Conservation (phyloP, 768 basidiomycete species). For the Stropharia rugosoannulata region DNA sequence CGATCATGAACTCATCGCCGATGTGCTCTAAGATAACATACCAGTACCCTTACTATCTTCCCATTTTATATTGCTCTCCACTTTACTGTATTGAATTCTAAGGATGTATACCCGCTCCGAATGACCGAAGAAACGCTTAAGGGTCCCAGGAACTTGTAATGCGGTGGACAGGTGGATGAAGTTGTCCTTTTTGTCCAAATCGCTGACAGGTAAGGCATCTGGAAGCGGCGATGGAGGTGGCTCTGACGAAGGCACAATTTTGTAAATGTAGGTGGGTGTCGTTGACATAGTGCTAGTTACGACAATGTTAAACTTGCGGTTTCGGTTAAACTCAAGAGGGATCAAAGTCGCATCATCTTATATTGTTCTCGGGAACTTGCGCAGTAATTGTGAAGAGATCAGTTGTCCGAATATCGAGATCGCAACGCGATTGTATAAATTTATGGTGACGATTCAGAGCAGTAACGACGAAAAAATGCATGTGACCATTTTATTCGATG, state of each 20-base stretch:
- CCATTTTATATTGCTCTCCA: slow-evolving; percentile 46
- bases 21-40: slow-evolving; percentile 1
- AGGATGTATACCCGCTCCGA: slow-evolving; percentile 41
- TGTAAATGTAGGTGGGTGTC: slow-evolving; percentile 58
- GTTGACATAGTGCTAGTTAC: background rate
- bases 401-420: too few species aligned
- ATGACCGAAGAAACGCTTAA: slow-evolving; percentile 43
- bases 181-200: slow-evolving; percentile 42
- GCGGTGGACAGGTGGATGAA: slow-evolving; percentile 61
- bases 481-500: too few species aligned
- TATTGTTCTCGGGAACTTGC: too few species aligned
- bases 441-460: too few species aligned
- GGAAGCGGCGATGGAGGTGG: slow-evolving; percentile 44
- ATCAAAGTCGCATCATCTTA: too few species aligned
- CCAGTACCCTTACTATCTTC: slow-evolving; percentile 41
- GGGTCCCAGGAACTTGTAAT: slow-evolving; percentile 45
- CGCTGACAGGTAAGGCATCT: slow-evolving; percentile 45
- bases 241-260: slow-evolving; percentile 46
- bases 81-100: slow-evolving; percentile 37
- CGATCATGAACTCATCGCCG: background rate
- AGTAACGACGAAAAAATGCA: too few species aligned
- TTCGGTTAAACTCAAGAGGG: background rate
- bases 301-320: background rate
- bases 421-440: background rate
- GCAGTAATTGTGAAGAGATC: too few species aligned